Evolutionary conservation across 257 asterid species (phyloP).

Genomic region (Primulina tabacum): DNA sequence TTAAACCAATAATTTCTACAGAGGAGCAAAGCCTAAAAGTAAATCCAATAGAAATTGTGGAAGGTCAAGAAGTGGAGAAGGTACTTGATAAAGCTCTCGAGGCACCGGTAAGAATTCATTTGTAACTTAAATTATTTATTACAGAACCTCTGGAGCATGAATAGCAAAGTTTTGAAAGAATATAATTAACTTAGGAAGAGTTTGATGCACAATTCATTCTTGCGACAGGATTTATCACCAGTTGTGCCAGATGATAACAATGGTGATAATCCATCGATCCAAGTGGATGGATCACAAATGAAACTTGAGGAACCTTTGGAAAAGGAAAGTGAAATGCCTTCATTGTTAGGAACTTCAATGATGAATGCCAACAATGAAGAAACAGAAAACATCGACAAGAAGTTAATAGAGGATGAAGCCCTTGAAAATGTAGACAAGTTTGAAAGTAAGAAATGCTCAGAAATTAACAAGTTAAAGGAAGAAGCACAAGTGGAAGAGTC

Average conservation of each 20-base stretch:
- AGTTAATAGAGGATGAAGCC: conserved; percentile 9
- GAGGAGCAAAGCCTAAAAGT: not conserved
- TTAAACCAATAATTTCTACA: not conserved
- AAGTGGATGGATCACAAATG: conserved; percentile 26
- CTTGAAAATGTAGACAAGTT: conserved; percentile 17
- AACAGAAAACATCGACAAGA: conserved; percentile 7
- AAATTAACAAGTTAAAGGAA: conserved; percentile 13
- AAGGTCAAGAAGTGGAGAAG: no score
- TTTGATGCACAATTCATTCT: not conserved
- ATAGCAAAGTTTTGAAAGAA: not conserved
- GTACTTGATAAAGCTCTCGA: not conserved
- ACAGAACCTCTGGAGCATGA: not conserved
- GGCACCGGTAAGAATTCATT: not conserved
- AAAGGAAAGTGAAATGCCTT: conserved; percentile 20
- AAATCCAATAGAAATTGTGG: not conserved
- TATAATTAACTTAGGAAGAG: not conserved
- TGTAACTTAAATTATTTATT: not conserved
- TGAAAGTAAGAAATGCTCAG: conserved; percentile 21
- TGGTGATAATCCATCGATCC: conserved; percentile 14
- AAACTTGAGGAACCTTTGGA: conserved; percentile 17
- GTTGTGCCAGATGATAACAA: conserved; percentile 19
- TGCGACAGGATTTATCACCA: not conserved
- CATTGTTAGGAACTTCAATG: conserved; percentile 19
- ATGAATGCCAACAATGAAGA: conserved; percentile 17
- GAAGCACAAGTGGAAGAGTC: conserved; percentile 22